Base-by-base conservation (phyloP, 148 eudicot species). In the Camellia lanceoleosa region DNA sequence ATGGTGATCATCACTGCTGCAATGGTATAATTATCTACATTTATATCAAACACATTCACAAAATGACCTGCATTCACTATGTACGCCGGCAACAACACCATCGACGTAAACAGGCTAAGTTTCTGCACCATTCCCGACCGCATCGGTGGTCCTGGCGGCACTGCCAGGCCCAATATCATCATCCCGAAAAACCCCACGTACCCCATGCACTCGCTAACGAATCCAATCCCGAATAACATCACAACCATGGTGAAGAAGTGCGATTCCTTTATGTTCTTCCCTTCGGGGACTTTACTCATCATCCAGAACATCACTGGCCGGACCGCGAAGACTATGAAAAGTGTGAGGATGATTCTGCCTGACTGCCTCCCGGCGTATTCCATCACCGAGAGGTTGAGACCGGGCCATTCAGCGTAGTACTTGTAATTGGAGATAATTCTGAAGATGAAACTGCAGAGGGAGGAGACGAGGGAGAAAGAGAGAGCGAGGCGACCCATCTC, bases 401-500 rank as follows among this genome's bases (percentile, higher is more conserved):
- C 38, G 1, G 38, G 38, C 38, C 38, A 30, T 30, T 30, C 38
- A 7, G 47, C 68, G 8, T n/a, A 62, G 5, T 41, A 3, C 5
- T 23, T 5, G 61, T 43, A 63, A 5, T 19, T 11, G 2, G 14
- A 9, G 60, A 54, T 54, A 2, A 23, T 59, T 15, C 16, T 10
- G 60, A 38, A 43, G 9, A 76, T 2, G 23, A 11, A 66, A 51
- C 23, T 42, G 23, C 63, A 51, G 1, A 67, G 5, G 62, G 59
- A 41, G 49, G 73, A 12, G 20, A 78, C 47, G 46, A 67, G 14
- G 7, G 80, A 69, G 3, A 73, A 52, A 7, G 80, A 78, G 7
- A 78, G n/a, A 23, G 80, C 80, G 9, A 69, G 73, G 2, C 73
- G 80, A 3, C 80, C 80, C 0, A 78, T 52, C 41, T 78, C 80